Evolutionary conservation across 176 grass and related monocot species (phyloP), one percentile per base, ranked within the genome.

Genomic region (Tuctoria greenei): DNA sequence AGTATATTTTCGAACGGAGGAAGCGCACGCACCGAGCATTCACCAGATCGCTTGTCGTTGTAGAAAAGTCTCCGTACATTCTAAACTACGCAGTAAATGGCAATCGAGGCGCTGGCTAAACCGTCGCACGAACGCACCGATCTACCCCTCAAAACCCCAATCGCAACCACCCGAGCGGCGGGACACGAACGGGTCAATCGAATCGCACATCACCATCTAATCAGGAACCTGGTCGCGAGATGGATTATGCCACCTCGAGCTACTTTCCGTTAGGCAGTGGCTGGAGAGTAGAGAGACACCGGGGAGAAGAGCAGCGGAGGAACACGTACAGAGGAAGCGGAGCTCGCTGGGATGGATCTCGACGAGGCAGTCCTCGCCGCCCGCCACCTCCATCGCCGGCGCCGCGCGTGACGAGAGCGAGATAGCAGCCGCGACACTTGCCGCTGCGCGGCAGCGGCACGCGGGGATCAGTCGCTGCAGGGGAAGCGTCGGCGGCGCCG

Each of bases 341-440:
- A 97, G 83, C 79, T 97, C 93, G 27, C 55, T 3, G 25, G 87
- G 93, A 2, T 86, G 76, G 83, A 97, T 97, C 79, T 82, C 85
- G 59, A 97, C 85, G 69, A 97, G 86, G 69, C 61, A 78, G 82
- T 81, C 79, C 38, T 56, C 78, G 66, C 72, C 71, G 11, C 83
- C 88, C 83, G 83, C 46, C 55, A 20, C 28, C 47, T 15, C 38
- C 5, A 24, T 20, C 57, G 0, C 45, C 50, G 39, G 34, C 36
- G 16, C 61, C 67, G 47, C 47, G 49, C 37, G 74, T 10, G 60
- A 13, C 27, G 34, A 16, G 10, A 0, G 64, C 8, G 55, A 64
- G 66, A 62, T 63, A 24, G 66, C 37, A 7, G 65, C 55, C 10
- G 55, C 55, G 8, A 10, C 52, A 21, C 8, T 24, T 56, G 23